Base-by-base conservation (phyloP, 164 flowering plant genomes). In the Malania oleifera region DNA sequence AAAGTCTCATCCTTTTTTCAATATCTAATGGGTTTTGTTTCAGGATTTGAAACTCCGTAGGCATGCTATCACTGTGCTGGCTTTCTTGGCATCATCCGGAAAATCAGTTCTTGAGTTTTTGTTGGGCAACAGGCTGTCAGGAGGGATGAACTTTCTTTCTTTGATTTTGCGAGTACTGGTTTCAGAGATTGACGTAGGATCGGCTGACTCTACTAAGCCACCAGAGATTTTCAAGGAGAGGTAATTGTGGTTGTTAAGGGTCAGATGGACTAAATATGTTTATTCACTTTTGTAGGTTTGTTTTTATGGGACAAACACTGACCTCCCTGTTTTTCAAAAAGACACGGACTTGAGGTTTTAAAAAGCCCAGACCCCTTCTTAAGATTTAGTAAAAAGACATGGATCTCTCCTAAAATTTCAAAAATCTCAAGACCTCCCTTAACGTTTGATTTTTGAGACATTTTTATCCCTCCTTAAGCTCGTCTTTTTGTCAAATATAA, bases 11-110 rank as follows among this genome's bases (percentile, higher is more conserved):
- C 48, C 37, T 7, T 35, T 4, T 31, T 44, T 44, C 48, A 44
- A 6, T 44, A 20, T 47, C 17, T 54, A 41, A n/a, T 40, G 0
- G n/a, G 47, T 13, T 0, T 6, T 17, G 2, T 63, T 73, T 67
- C 91, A 90, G 99, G 96, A 78, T 27, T 61, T 82, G 69, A 73
- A 76, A 72, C 89, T 93, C 47, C 78, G 86, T 7, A 77, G 81
- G 56, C 80, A 67, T 63, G 82, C 82, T n/a, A 71, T 86, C 28
- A 45, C 62, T 56, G 60, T 85, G 60, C 63, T 93, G 62, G 96
- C 99, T 39, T 90, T 84, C 65, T 47, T 90, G 54, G 84, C 84
- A 39, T 86, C 97, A 2, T 86, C 89, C 25, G 97, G 97, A 35
- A 82, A 70, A 60, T 54, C 78, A 47, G 91, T 95, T 45, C 76